Conservation (phyloP, 352 stramenopile genomes). For the Detonula confervacea region DNA sequence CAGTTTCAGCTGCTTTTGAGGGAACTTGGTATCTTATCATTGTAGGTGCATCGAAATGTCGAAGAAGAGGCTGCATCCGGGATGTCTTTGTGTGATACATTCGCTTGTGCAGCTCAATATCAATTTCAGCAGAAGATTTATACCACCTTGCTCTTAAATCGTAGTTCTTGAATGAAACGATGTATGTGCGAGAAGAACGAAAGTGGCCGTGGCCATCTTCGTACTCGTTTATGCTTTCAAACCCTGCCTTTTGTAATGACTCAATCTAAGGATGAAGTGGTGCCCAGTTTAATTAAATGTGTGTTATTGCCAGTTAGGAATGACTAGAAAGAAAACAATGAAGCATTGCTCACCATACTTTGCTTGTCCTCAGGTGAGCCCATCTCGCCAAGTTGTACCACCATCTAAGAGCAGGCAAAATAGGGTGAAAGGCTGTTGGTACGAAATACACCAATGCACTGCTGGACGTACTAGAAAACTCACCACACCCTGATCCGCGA, state of each 20-base stretch:
- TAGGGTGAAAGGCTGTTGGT: not conserved
- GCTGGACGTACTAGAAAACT: conserved; percentile 29
- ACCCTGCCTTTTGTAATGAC: conserved; percentile 32
- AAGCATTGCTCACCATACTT: too few relatives aligned
- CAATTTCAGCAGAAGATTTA: conserved; percentile 53
- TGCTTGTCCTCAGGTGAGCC: conserved; percentile 18
- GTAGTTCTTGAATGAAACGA: conserved; percentile 51
- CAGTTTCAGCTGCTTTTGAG: conserved; percentile 39
- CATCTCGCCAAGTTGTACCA: conserved; percentile 36
- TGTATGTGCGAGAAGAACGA: conserved; percentile 37
- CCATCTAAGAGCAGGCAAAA: conserved; percentile 15
- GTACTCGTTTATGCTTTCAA: conserved; percentile 45
- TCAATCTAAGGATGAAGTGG: too few relatives aligned
- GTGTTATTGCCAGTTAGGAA: too few relatives aligned
- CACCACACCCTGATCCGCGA: conserved; percentile 47
- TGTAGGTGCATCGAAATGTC: conserved; percentile 75
- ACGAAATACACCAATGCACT: not conserved
- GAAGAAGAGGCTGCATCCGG: conserved; percentile 45
- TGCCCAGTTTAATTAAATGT: too few relatives aligned
- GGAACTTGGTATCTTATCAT: conserved; percentile 66
- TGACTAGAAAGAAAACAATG: too few relatives aligned
- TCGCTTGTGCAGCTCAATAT: conserved; percentile 55
- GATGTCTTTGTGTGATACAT: conserved; percentile 50
- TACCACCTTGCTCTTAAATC: conserved; percentile 57
- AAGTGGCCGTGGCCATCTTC: conserved; percentile 49